A percentile compares a stretch with the other conserved stretches of the same genome.
phyloP scores from a whole-genome alignment of 2,329 filamentous ascomycete species.

The Parastagonospora avenae region DNA sequence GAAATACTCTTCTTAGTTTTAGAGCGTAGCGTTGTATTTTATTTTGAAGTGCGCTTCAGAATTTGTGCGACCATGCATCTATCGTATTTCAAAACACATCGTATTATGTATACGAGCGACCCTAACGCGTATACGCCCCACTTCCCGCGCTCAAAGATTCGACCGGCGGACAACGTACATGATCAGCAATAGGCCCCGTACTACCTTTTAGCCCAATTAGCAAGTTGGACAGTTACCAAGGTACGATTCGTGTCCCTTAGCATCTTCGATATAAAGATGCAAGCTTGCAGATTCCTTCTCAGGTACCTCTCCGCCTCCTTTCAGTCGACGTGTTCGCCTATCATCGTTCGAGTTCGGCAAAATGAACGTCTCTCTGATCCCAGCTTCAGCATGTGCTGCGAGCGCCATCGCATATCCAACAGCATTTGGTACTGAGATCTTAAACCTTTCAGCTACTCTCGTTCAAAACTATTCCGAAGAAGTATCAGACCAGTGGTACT shows the following conservation, averaged over 20 bases:
- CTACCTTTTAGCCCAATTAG: not conserved
- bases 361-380: not conserved
- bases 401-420: slow-evolving; percentile 8
- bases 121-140: not conserved
- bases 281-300: not conserved
- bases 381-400: slow-evolving; percentile 5
- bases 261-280: not conserved
- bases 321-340: not conserved
- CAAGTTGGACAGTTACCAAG: not conserved
- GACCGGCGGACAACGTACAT: not conserved
- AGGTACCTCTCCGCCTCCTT: not conserved
- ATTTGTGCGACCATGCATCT: too few species aligned
- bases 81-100: too few species aligned
- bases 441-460: slow-evolving; percentile 13
- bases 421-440: slow-evolving; percentile 16
- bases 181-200: not conserved
- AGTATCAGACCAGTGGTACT: slow-evolving; percentile 12
- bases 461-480: slow-evolving; percentile 16
- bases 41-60: too few species aligned
- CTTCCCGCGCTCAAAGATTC: not conserved
- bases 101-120: not conserved
- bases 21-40: too few species aligned
- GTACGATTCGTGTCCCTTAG: not conserved
- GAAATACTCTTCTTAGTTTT: too few species aligned
- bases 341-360: not conserved